Conservation (phyloP, 108 stramenopile species). For the Pseudonitzschia multiseries region DNA sequence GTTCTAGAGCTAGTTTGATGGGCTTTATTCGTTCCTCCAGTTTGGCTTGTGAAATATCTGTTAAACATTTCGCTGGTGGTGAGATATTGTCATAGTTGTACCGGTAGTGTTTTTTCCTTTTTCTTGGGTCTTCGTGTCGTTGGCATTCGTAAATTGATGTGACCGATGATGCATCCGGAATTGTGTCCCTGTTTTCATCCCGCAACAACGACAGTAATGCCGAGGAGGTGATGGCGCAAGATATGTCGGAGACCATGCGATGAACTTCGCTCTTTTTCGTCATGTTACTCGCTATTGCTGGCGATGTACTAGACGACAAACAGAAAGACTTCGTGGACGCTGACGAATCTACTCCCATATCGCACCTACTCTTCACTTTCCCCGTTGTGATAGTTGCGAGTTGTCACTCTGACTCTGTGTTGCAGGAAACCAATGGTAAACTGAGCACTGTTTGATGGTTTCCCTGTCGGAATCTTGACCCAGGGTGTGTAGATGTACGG, state of each 20-base stretch:
- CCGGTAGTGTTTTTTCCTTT: neutral
- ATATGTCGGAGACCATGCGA: conserved; percentile 1
- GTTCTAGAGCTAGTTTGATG: conserved; percentile 42
- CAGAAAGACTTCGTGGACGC: neutral
- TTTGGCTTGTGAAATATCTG: conserved; percentile 19
- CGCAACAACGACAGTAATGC: conserved; percentile 2
- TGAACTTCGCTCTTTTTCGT: neutral
- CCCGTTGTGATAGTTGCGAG: no score
- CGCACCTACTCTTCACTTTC: neutral
- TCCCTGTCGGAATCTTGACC: no score
- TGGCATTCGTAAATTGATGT: neutral
- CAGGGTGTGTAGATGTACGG: no score
- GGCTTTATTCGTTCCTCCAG: conserved; percentile 39
- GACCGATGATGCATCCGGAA: neutral
- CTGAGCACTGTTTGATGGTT: no score
- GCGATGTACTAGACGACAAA: neutral
- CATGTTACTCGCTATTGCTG: neutral
- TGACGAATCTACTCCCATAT: neutral
- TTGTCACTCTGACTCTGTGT: no score
- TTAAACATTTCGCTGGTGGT: neutral
- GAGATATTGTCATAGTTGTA: neutral
- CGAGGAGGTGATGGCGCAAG: neutral
- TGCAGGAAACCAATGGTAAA: no score
- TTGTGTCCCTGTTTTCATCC: neutral
- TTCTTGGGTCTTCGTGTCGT: neutral